These are phyloP conservation scores for Lenwebbia sp. DNA, from an alignment of 345 rosid genomes.

Conservation along the genomic window DNA sequence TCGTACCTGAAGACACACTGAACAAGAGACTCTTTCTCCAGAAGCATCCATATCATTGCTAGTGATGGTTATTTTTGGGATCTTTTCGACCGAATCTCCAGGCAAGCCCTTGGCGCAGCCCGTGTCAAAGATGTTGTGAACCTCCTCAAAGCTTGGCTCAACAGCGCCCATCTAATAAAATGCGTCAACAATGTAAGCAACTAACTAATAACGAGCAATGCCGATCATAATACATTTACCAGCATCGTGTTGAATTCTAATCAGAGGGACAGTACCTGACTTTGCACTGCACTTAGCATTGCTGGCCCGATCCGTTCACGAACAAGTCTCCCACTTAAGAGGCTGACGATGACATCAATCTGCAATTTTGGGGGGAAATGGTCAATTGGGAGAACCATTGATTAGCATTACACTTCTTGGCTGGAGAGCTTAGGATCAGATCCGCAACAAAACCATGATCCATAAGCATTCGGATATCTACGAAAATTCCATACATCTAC, in stretches of 20 bases:
- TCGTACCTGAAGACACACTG: constrained; percentile 95
- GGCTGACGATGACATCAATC: constrained; percentile 98
- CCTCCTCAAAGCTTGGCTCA: constrained; percentile 68
- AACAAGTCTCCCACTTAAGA: constrained; percentile 94
- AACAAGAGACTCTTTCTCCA: constrained; percentile 73
- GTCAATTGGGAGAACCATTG: neutral
- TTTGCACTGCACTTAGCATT: constrained; percentile 97
- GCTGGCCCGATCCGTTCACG: constrained; percentile 98
- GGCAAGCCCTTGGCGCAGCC: constrained; percentile 69
- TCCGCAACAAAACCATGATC: neutral
- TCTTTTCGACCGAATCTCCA: constrained; percentile 67
- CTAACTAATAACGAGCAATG: neutral
- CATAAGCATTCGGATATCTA: neutral
- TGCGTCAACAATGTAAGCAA: neutral
- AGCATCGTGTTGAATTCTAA: neutral
- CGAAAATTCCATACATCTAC: neutral
- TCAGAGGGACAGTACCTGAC: constrained; percentile 52
- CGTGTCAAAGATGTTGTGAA: constrained; percentile 76
- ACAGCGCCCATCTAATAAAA: constrained; percentile 82
- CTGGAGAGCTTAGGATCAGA: neutral
- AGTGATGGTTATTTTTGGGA: constrained; percentile 75
- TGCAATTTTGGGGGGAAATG: constrained; percentile 18
- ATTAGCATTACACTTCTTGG: neutral
- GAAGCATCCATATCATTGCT: constrained; percentile 53
- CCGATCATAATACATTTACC: neutral